Conservation (phyloP, 371 early-diverging fungal genomes). For the Blyttiomyces sp. region DNA sequence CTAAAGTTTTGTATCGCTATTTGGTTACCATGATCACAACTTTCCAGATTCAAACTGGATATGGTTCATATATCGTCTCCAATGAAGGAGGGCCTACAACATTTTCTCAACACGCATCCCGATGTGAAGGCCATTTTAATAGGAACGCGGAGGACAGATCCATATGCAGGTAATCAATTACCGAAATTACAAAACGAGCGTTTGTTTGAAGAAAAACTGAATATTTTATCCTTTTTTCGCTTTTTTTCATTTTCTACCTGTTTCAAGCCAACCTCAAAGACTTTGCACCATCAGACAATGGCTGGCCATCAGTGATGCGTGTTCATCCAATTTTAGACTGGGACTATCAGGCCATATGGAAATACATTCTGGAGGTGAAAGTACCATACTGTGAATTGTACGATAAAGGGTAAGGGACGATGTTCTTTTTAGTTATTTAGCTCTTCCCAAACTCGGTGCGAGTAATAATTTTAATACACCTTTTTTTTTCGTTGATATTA, state of each 20-base stretch:
- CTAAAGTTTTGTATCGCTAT: background rate
- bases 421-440: background rate
- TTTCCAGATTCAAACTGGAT: constrained; percentile 59
- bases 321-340: constrained; percentile 92
- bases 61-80: constrained; percentile 64
- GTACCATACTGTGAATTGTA: constrained; percentile 90
- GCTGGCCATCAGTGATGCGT: constrained; percentile 91
- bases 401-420: constrained; percentile 70
- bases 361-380: constrained; percentile 59
- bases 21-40: too few relatives aligned
- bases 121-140: constrained; percentile 81
- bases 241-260: too few relatives aligned
- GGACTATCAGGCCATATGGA: constrained; percentile 86
- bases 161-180: constrained; percentile 65
- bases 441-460: background rate
- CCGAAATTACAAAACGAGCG: background rate
- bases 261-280: constrained; percentile 63
- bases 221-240: constrained; percentile 5
- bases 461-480: background rate
- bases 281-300: constrained; percentile 78
- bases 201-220: background rate
- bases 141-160: constrained; percentile 90
- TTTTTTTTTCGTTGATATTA: constrained; percentile 20
- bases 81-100: constrained; percentile 76
- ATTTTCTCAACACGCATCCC: constrained; percentile 58